Base-by-base conservation (phyloP, 202 grass and related monocot genomes). In the Musa balbisiana region DNA sequence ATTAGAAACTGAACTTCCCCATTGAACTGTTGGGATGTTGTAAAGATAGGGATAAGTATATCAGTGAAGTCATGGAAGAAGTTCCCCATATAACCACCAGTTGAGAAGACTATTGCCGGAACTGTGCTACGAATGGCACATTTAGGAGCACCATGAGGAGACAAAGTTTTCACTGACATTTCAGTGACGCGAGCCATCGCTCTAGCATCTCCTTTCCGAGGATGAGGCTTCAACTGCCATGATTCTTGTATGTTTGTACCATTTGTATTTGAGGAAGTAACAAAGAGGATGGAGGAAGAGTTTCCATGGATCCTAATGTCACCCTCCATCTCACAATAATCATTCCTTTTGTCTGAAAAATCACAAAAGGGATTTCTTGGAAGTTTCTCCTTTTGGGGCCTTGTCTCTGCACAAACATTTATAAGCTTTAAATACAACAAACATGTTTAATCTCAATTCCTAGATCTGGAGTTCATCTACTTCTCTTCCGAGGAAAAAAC, bases 41-140 rank as follows among this genome's bases (percentile, higher is more conserved):
- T 72, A 78, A 89, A 95, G 50, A 95, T 73, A 0, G 92, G 92
- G 74, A 91, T 82, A 13, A 95, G 84, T 0, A 95, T 80, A 75
- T 95, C 86, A 12, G 82, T 91, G 49, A 95, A 86, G 77, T 89
- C 88, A 49, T 91, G 88, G 85, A 91, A 95, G 80, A 95, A 85
- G 83, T 95, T 95, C 16, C 92, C 82, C 0, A 76, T 78, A 54
- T 87, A 95, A 17, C 82, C 88, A 29, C 92, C 92, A 8, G 19
- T 76, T 0, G 88, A 91, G 79, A 95, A 95, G 51, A 91, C 67
- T 26, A 95, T 83, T 11, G 86, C 88, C 0, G 86, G 88, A 54
- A 76, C 67, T 2, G 73, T 64, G 77, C 82, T 82, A 55, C 10
- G 82, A 13, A 76, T 69, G 51, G 67, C 79, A 80, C 92, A 95